phyloP scores from a whole-genome alignment of 148 eudicot species.

The Hydrangea macrophylla region DNA sequence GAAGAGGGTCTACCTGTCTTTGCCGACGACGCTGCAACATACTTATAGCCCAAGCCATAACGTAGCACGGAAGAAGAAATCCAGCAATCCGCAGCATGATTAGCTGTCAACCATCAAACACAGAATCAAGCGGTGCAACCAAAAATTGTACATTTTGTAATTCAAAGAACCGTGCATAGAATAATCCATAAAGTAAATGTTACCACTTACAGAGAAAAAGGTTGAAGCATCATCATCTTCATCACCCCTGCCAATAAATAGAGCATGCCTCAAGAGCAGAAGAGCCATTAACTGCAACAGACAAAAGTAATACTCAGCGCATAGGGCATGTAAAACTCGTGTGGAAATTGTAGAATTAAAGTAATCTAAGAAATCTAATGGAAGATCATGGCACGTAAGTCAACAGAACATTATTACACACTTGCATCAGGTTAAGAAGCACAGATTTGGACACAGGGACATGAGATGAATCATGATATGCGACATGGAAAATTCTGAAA shows the following conservation, averaged over 20 bases:
- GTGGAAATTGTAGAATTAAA: background rate
- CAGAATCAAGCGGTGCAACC: slow-evolving; percentile 10
- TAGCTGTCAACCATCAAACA: slow-evolving; percentile 41
- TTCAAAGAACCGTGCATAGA: background rate
- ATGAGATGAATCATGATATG: too few species aligned
- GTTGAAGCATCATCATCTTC: slow-evolving; percentile 64
- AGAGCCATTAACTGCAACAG: slow-evolving; percentile 69
- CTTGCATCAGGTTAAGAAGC: too few species aligned
- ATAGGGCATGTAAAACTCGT: background rate
- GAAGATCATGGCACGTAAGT: background rate
- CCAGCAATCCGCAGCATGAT: slow-evolving; percentile 80
- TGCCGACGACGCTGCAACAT: slow-evolving; percentile 67
- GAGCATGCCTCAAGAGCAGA: slow-evolving; percentile 77
- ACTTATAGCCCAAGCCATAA: slow-evolving; percentile 82
- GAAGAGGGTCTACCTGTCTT: slow-evolving; percentile 51
- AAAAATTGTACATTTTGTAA: background rate
- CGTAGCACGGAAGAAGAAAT: slow-evolving; percentile 84
- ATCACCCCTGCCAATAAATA: slow-evolving; percentile 51
- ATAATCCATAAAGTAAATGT: slow-evolving; percentile 4
- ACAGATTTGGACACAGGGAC: too few species aligned
- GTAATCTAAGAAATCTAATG: background rate
- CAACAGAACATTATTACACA: too few species aligned
- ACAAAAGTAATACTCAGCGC: background rate
- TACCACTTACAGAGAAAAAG: slow-evolving; percentile 62
- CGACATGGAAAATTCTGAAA: too few species aligned